A percentile compares a stretch with the other conserved stretches of the same genome.
phyloP scores from a whole-genome alignment of 768 basidiomycete species.

The Leccinum uliginosum region DNA sequence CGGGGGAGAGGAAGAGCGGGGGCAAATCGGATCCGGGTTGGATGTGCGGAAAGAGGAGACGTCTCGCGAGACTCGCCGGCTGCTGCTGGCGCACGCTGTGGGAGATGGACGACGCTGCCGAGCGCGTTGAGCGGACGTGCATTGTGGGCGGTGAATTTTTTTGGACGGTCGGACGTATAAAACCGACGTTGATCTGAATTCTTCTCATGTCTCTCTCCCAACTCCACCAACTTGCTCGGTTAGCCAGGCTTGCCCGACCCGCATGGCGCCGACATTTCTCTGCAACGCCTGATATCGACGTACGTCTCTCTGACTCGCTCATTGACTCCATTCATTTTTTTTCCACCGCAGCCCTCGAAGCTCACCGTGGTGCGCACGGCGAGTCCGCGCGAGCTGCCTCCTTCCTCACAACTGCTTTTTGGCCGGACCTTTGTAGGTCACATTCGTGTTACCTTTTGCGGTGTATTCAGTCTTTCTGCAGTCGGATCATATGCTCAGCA shows the following conservation, averaged over 20 bases:
- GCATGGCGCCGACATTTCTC: conserved; percentile 19
- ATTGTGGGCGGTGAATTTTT: background rate
- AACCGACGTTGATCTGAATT: conserved; percentile 12
- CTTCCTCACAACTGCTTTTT: conserved; percentile 68
- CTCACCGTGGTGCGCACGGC: conserved; percentile 46
- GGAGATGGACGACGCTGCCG: conserved; percentile 23
- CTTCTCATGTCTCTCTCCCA: conserved; percentile 19
- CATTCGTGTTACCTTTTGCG: conserved; percentile 4
- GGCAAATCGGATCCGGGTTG: conserved; percentile 44
- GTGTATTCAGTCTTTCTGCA: conserved; percentile 23
- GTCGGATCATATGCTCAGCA: conserved; percentile 86
- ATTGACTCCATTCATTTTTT: background rate
- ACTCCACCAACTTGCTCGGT: conserved; percentile 10
- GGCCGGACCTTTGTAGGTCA: conserved; percentile 76
- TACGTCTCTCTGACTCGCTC: conserved; percentile 14
- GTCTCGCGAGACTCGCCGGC: conserved; percentile 42
- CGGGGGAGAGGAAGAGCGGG: conserved; percentile 45
- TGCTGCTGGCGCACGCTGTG: conserved; percentile 17
- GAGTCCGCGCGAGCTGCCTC: conserved; percentile 59
- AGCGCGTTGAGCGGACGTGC: conserved; percentile 16
- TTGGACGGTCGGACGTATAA: conserved; percentile 14
- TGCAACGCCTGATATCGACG: conserved; percentile 47
- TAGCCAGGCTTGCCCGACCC: conserved; percentile 2
- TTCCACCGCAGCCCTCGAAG: conserved; percentile 40
- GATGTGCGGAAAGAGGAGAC: conserved; percentile 62